Conservation (phyloP, 2,329 filamentous ascomycete species). For the Aspergillus neotritici region DNA sequence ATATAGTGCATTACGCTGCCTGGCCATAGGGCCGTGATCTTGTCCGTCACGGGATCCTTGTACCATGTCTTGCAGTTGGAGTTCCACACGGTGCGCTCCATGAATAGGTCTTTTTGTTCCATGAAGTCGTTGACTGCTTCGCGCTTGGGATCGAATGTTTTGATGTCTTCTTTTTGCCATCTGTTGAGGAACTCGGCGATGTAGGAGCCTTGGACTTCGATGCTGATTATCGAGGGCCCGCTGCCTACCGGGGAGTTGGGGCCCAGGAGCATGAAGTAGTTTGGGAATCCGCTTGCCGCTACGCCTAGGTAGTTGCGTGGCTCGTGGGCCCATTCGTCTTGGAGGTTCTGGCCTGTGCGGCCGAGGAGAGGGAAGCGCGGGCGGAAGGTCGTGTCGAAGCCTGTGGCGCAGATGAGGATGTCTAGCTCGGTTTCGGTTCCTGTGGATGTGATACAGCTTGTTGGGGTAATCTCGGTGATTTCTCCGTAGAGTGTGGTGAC, state of each 20-base stretch:
- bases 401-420: slow-evolving; percentile 13
- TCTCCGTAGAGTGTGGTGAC: slow-evolving; percentile 39
- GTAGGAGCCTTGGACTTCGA: slow-evolving; percentile 42
- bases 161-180: slow-evolving; percentile 22
- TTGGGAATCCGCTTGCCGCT: slow-evolving; percentile 43
- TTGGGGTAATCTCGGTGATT: slow-evolving; percentile 33
- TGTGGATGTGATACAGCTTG: slow-evolving; percentile 26
- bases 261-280: slow-evolving; percentile 36
- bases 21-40: slow-evolving; percentile 16
- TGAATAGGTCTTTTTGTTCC: slow-evolving; percentile 26
- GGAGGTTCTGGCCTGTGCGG: slow-evolving; percentile 35
- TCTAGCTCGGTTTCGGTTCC: slow-evolving; percentile 11
- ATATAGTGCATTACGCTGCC: slow-evolving; percentile 20
- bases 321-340: slow-evolving; percentile 40
- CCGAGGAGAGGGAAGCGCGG: slow-evolving; percentile 42
- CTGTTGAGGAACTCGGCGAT: slow-evolving; percentile 35
- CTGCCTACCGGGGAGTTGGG: slow-evolving; percentile 38
- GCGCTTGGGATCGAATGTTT: slow-evolving; percentile 31
- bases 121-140: slow-evolving; percentile 33
- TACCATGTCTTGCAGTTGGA: slow-evolving; percentile 32
- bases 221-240: slow-evolving; percentile 29
- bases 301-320: slow-evolving; percentile 44
- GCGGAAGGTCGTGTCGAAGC: slow-evolving; percentile 27
- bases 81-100: slow-evolving; percentile 30
- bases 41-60: slow-evolving; percentile 25